Conservation (phyloP, 805 yeast species). For the Teunomyces kruisii region DNA sequence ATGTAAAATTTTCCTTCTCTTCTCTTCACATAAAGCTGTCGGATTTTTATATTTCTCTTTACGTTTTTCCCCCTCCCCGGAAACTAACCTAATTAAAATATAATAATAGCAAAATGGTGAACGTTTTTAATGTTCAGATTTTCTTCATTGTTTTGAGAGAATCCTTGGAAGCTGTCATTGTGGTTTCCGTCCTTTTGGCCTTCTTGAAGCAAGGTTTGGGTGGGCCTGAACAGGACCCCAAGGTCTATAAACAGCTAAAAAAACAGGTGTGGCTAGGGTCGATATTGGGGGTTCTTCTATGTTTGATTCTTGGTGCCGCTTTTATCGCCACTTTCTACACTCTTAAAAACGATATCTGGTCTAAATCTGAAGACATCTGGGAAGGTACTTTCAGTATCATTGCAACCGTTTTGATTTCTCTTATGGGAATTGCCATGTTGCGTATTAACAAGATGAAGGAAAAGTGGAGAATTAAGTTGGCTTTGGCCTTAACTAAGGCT, state of each 20-base stretch:
- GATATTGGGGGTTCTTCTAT: slow-evolving; percentile 17
- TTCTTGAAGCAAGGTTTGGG: slow-evolving; percentile 29
- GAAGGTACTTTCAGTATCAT: slow-evolving; percentile 26
- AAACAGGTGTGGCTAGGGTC: slow-evolving; percentile 26
- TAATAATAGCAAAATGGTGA: slow-evolving; percentile 20
- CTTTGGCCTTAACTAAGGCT: slow-evolving; percentile 19
- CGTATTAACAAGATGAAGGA: slow-evolving; percentile 29
- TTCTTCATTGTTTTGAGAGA: slow-evolving; percentile 27
- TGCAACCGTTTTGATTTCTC: slow-evolving; percentile 24
- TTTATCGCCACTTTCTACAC: slow-evolving; percentile 25
- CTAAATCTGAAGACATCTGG: slow-evolving; percentile 24
- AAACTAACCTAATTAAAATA: not conserved
- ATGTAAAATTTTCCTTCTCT: not conserved
- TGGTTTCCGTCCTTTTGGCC: slow-evolving; percentile 28
- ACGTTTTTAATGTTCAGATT: slow-evolving; percentile 26
- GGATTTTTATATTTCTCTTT: not conserved
- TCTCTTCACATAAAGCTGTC: too few relatives aligned
- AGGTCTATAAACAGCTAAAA: slow-evolving; percentile 16
- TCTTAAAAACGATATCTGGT: slow-evolving; percentile 20
- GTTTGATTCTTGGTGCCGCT: slow-evolving; percentile 22
- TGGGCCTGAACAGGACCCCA: slow-evolving; percentile 19
- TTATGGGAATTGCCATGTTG: slow-evolving; percentile 30
- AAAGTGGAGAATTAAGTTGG: slow-evolving; percentile 30
- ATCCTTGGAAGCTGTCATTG: slow-evolving; percentile 25
- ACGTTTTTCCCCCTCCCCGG: not conserved